Evolutionary conservation across 140 eudicot species (phyloP), one percentile per base, ranked within the genome.

Genomic region (Flaveria floridana): DNA sequence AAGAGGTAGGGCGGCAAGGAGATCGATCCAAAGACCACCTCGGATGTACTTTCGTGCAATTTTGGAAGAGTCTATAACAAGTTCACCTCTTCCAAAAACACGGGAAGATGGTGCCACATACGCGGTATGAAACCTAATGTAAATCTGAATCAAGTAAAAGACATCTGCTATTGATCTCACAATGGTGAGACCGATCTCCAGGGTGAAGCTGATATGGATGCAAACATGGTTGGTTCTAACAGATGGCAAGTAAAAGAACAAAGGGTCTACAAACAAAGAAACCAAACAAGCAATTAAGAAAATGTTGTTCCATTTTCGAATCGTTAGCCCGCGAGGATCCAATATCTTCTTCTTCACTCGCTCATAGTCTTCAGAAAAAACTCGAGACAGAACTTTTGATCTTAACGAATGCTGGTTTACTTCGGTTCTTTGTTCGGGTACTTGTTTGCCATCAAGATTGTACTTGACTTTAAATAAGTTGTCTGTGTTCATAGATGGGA

Each of bases 41-140:
- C 75, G 65, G 7, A 88, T 70, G 79, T 90, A 94, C 44, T 84
- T 85, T 51, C 56, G 52, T 6, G 97, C 96, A 20, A 90, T 91
- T 79, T 79, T 88, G 5, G 78, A 66, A 52, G 96, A 75, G 41
- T 94, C 95, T 64, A 94, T 86, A 39, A 94, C 99, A 18, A 90
- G 96, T 82, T 94, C 99, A 21, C 99, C 99, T 80, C 99, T 84
- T 53, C 99, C 99, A 78, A 94, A 94, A 8, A 94, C 91, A 16
- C 97, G 99, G 74, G 99, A 94, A 76, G 99, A 94, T 61, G 99
- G 99, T 9, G 99, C 97, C 16, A 94, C 87, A 72, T 90, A 94
- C 47, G 99, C 95, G 0, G 97, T 94, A 21, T 84, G 83, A 84
- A 94, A 90, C 74, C 81, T 76, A 34, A 90, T 75, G 68, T 80